A percentile compares a stretch with the other conserved stretches of the same genome.
These are phyloP conservation scores for Phytophthora uliginosa DNA, from an alignment of 352 stramenopile genomes.

Conservation along the genomic window DNA sequence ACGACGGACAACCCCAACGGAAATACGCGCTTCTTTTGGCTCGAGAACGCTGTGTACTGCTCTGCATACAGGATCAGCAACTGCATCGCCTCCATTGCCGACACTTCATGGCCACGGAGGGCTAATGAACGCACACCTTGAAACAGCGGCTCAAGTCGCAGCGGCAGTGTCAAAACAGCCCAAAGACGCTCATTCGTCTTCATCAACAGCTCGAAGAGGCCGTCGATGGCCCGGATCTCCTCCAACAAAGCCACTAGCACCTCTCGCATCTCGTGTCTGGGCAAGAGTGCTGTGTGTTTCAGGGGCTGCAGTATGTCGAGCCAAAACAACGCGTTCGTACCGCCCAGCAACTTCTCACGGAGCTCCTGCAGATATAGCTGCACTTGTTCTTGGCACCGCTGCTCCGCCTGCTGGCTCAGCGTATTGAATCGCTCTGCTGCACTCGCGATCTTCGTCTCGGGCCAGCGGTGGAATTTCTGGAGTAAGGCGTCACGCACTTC, in stretches of 20 bases:
- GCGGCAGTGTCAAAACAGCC: slow-evolving; percentile 34
- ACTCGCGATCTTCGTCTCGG: slow-evolving; percentile 21
- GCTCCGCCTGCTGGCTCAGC: slow-evolving; percentile 9
- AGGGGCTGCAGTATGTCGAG: slow-evolving; percentile 31
- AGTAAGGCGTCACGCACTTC: slow-evolving; percentile 38
- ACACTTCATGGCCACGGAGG: slow-evolving; percentile 10
- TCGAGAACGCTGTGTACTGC: slow-evolving; percentile 8
- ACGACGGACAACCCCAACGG: slow-evolving; percentile 26
- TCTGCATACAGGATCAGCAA: slow-evolving; percentile 28
- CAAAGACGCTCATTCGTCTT: slow-evolving; percentile 20
- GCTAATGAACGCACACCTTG: slow-evolving; percentile 32
- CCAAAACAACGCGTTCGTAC: slow-evolving; percentile 38
- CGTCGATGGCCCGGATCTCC: slow-evolving; percentile 32
- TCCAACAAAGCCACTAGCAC: slow-evolving; percentile 26
- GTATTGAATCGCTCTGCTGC: slow-evolving; percentile 11
- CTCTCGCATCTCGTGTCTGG: slow-evolving; percentile 28
- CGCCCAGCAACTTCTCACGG: slow-evolving; percentile 22
- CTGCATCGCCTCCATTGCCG: slow-evolving; percentile 28
- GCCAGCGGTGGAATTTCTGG: slow-evolving; percentile 40
- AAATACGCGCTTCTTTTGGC: slow-evolving; percentile 8
- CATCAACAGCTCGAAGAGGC: slow-evolving; percentile 28
- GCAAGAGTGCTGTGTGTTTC: slow-evolving; percentile 6
- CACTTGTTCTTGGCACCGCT: slow-evolving; percentile 35
- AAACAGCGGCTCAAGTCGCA: slow-evolving; percentile 39
- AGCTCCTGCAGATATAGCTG: slow-evolving; percentile 36